These are phyloP conservation scores for Calocybe gambosa DNA, from an alignment of 1,284 basidiomycete genomes.

Conservation along the genomic window DNA sequence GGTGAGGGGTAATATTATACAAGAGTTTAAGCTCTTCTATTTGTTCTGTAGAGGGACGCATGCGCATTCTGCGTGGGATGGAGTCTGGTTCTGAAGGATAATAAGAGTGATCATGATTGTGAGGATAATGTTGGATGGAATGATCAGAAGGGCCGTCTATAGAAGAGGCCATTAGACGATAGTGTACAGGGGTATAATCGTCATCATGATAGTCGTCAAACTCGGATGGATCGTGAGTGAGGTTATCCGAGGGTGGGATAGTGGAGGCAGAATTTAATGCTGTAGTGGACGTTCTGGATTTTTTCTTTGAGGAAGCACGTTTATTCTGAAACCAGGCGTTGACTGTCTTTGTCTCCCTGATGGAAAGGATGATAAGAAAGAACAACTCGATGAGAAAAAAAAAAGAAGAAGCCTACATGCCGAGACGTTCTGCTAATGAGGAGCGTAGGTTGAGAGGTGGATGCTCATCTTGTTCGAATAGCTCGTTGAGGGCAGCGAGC, in stretches of 20 bases:
- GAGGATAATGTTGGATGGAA: slow-evolving; percentile 31
- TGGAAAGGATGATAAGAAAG: slow-evolving; percentile 17
- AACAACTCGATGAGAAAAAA: slow-evolving; percentile 17
- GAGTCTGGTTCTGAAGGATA: slow-evolving; percentile 39
- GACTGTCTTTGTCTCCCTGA: slow-evolving; percentile 75
- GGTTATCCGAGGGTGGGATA: slow-evolving; percentile 20
- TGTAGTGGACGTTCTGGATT: slow-evolving; percentile 35
- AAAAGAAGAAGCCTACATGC: slow-evolving; percentile 49
- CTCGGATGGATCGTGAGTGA: slow-evolving; percentile 25
- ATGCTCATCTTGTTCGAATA: slow-evolving; percentile 70
- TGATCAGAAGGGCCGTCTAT: slow-evolving; percentile 25
- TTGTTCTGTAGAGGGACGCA: slow-evolving; percentile 57
- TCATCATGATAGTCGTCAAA: slow-evolving; percentile 40
- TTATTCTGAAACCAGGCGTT: slow-evolving; percentile 84
- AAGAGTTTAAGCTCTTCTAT: slow-evolving; percentile 59
- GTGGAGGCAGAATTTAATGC: slow-evolving; percentile 34
- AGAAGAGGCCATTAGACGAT: slow-evolving; percentile 28
- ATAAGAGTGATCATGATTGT: slow-evolving; percentile 40
- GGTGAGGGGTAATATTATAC: slow-evolving; percentile 57
- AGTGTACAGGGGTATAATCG: slow-evolving; percentile 35
- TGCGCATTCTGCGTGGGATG: slow-evolving; percentile 49
- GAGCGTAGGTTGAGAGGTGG: slow-evolving; percentile 64
- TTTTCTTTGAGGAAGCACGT: slow-evolving; percentile 74
- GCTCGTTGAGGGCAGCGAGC: slow-evolving; percentile 66
- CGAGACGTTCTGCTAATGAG: slow-evolving; percentile 59